These are phyloP conservation scores for Hydrangea macrophylla DNA, from an alignment of 148 eudicot genomes.

Conservation along the genomic window DNA sequence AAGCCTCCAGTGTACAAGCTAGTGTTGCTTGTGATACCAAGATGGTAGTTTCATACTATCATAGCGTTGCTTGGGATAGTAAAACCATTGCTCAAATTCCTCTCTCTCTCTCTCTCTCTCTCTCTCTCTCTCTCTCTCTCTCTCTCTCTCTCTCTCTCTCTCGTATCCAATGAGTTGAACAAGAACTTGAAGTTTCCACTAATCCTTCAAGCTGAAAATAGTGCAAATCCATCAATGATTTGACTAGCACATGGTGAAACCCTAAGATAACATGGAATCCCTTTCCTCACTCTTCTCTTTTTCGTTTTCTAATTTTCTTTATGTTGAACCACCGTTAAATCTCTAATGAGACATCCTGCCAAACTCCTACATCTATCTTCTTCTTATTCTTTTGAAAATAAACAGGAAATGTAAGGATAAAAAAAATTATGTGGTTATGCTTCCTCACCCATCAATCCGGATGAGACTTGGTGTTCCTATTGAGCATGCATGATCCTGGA, in stretches of 20 bases:
- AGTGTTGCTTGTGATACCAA: too few species aligned
- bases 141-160: too few species aligned
- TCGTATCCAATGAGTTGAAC: too few species aligned
- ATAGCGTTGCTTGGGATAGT: too few species aligned
- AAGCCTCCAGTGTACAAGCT: too few species aligned
- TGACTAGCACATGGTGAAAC: not conserved
- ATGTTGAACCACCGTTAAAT: not conserved
- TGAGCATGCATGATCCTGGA: not conserved
- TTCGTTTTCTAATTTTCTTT: not conserved
- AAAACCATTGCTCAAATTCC: too few species aligned
- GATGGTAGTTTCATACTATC: too few species aligned
- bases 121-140: too few species aligned
- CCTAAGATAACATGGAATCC: not conserved
- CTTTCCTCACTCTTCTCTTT: not conserved
- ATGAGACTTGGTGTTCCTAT: not conserved
- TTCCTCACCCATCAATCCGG: not conserved
- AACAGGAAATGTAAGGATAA: not conserved
- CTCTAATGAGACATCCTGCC: not conserved
- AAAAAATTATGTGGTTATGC: not conserved
- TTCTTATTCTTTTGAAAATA: not conserved
- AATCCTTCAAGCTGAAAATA: not conserved
- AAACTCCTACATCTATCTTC: not conserved
- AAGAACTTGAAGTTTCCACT: too few species aligned
- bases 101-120: too few species aligned
- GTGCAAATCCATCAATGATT: slow-evolving; percentile 1